Conservation (phyloP, 2,329 filamentous ascomycete genomes). For the Microdochium bolleyi region DNA sequence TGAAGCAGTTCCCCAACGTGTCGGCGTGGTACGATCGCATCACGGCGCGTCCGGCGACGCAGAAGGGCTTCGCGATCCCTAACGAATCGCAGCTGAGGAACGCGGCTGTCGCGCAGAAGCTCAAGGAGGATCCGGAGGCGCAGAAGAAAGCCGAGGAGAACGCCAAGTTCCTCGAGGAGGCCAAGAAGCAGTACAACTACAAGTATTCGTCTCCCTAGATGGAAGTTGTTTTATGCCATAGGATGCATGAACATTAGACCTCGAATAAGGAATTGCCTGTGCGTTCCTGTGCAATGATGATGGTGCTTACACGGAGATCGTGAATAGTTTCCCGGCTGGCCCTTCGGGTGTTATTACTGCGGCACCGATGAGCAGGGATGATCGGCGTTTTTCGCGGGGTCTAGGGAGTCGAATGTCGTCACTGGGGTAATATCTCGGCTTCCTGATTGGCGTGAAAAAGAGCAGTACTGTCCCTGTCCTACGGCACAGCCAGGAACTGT, state of each 20-base stretch:
- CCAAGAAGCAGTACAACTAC: constrained; percentile 38
- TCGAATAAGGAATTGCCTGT: no score
- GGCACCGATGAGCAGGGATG: not conserved
- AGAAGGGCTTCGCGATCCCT: constrained; percentile 58
- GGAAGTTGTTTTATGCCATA: no score
- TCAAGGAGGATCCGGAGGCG: constrained; percentile 38
- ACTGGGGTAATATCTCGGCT: not conserved
- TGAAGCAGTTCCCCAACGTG: constrained; percentile 55
- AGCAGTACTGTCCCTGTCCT: not conserved
- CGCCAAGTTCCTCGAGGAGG: constrained; percentile 24
- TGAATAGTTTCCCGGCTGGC: no score
- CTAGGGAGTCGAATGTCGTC: not conserved
- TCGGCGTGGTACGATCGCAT: constrained; percentile 61
- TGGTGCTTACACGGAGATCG: no score
- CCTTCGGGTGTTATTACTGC: no score
- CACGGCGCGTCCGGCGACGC: constrained; percentile 47
- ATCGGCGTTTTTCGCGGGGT: not conserved
- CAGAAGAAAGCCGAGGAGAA: constrained; percentile 30
- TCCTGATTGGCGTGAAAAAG: not conserved
- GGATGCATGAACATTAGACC: no score
- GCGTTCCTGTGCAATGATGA: no score
- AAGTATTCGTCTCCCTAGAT: constrained; percentile 34
- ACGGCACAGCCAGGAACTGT: not conserved
- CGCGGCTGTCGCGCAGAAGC: constrained; percentile 24
- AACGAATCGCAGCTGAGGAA: constrained; percentile 30